Evolutionary conservation across 345 rosid species (phyloP).

Genomic region (Cardamine chenopodiifolia): DNA sequence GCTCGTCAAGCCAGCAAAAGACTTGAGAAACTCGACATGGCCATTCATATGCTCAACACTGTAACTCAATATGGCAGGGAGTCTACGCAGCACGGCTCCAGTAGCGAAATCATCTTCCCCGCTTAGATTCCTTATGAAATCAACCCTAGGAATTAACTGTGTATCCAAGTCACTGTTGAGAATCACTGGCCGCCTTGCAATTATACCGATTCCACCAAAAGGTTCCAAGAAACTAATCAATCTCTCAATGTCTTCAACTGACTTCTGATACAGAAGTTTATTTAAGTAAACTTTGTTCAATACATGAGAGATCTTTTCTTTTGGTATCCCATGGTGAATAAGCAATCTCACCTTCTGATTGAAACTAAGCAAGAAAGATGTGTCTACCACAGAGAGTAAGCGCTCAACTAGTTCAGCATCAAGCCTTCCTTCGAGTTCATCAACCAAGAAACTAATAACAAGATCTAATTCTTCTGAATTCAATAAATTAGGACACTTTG

Average conservation of each 20-base stretch:
- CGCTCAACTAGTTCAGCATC: constrained; percentile 57
- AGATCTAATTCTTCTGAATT: constrained; percentile 55
- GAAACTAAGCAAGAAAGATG: constrained; percentile 57
- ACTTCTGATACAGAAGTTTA: constrained; percentile 59
- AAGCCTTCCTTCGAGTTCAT: constrained; percentile 53
- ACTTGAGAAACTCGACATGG: constrained; percentile 62
- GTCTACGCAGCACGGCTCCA: constrained; percentile 55
- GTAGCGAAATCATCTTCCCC: constrained; percentile 69
- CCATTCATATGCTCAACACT: constrained; percentile 54
- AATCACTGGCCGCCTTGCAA: constrained; percentile 58
- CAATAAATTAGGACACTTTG: constrained; percentile 54
- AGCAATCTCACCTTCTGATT: constrained; percentile 59
- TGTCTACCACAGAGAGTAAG: constrained; percentile 48
- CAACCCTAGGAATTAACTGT: constrained; percentile 69
- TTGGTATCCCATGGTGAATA: constrained; percentile 51
- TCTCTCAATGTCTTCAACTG: constrained; percentile 65
- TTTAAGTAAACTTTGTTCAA: constrained; percentile 64
- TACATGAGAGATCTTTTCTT: constrained; percentile 57
- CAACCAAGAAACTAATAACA: constrained; percentile 48
- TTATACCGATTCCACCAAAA: constrained; percentile 60
- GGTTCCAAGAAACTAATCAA: constrained; percentile 55
- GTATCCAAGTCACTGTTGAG: constrained; percentile 63
- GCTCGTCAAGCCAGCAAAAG: constrained; percentile 64
- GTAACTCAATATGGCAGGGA: constrained; percentile 65
- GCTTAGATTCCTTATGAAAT: constrained; percentile 59